Conservation (phyloP, 2,329 filamentous ascomycete genomes). For the Lasiodiplodia theobromae region DNA sequence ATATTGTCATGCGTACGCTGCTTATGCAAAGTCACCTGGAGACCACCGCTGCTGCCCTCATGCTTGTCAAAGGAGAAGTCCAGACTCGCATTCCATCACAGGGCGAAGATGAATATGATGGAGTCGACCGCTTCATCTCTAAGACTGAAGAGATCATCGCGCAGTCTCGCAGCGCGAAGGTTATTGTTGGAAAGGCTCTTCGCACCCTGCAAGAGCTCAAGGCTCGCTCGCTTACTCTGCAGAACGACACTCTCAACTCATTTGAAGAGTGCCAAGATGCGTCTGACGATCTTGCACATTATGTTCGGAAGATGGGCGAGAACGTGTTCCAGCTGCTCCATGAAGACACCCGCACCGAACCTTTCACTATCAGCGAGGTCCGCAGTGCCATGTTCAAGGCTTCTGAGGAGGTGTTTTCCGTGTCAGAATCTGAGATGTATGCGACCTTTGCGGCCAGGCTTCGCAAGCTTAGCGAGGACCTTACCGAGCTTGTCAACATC, state of each 20-base stretch:
- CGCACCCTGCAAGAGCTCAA: slow-evolving; percentile 80
- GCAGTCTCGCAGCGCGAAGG: slow-evolving; percentile 82
- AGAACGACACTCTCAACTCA: slow-evolving; percentile 68
- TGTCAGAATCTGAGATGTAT: slow-evolving; percentile 73
- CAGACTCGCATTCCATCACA: slow-evolving; percentile 66
- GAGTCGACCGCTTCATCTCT: slow-evolving; percentile 66
- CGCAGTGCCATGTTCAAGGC: slow-evolving; percentile 28
- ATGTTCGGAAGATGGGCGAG: slow-evolving; percentile 71
- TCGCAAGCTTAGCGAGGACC: slow-evolving; percentile 66
- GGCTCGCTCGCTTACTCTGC: slow-evolving; percentile 75
- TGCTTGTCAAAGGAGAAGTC: slow-evolving; percentile 69
- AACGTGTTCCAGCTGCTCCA: slow-evolving; percentile 71
- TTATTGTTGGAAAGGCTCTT: slow-evolving; percentile 79
- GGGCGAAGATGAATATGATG: slow-evolving; percentile 68
- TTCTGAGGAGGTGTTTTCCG: slow-evolving; percentile 45
- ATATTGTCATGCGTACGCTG: slow-evolving; percentile 77
- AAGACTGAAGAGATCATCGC: slow-evolving; percentile 75
- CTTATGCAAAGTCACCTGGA: slow-evolving; percentile 85
- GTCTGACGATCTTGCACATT: slow-evolving; percentile 69
- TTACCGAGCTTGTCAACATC: slow-evolving; percentile 74
- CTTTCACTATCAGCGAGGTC: slow-evolving; percentile 28
- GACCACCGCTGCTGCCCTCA: slow-evolving; percentile 72
- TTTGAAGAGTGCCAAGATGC: slow-evolving; percentile 75
- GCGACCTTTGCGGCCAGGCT: slow-evolving; percentile 72
- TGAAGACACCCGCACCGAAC: slow-evolving; percentile 69